A percentile compares a stretch with the other conserved stretches of the same genome.
Conservation (phyloP, 768 basidiomycete species). For the Boletellus ananiceps region DNA sequence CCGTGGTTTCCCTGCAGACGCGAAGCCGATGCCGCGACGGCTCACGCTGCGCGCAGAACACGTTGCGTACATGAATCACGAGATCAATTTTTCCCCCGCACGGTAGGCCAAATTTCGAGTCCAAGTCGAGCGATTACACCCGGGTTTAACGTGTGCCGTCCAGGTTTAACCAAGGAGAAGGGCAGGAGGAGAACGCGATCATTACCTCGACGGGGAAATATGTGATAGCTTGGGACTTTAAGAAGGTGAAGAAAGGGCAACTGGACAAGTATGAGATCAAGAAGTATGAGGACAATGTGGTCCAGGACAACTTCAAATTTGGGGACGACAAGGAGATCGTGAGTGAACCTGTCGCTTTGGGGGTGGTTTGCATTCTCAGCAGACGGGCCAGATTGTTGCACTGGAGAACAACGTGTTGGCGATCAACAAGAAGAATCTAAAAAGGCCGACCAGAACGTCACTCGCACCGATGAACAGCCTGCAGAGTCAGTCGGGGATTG, state of each 20-base stretch:
- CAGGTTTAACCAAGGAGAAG: slow-evolving; percentile 91
- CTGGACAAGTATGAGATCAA: slow-evolving; percentile 94
- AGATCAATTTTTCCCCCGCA: slow-evolving; percentile 89
- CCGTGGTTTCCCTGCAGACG: slow-evolving; percentile 88
- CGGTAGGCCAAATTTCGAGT: slow-evolving; percentile 46
- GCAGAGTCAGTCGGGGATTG: slow-evolving; percentile 57
- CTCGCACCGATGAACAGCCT: slow-evolving; percentile 45
- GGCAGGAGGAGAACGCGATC: slow-evolving; percentile 89
- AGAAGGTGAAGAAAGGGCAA: slow-evolving; percentile 88
- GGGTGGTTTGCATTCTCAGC: slow-evolving; percentile 1
- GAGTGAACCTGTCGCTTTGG: slow-evolving; percentile 23
- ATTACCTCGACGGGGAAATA: slow-evolving; percentile 91
- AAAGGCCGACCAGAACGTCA: slow-evolving; percentile 74
- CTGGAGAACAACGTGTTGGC: slow-evolving; percentile 90
- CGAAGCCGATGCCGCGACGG: slow-evolving; percentile 87
- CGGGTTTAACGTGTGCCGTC: slow-evolving; percentile 3
- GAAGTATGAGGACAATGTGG: slow-evolving; percentile 90
- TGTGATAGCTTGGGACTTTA: slow-evolving; percentile 97
- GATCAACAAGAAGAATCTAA: slow-evolving; percentile 89
- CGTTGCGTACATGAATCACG: slow-evolving; percentile 88
- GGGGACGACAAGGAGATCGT: slow-evolving; percentile 97
- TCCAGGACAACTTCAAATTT: slow-evolving; percentile 97
- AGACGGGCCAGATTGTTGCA: slow-evolving; percentile 75
- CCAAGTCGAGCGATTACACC: neutral
- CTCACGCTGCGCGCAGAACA: slow-evolving; percentile 89